Evolutionary conservation across 148 eudicot species (phyloP).

Genomic region (Polygonum maritimum): DNA sequence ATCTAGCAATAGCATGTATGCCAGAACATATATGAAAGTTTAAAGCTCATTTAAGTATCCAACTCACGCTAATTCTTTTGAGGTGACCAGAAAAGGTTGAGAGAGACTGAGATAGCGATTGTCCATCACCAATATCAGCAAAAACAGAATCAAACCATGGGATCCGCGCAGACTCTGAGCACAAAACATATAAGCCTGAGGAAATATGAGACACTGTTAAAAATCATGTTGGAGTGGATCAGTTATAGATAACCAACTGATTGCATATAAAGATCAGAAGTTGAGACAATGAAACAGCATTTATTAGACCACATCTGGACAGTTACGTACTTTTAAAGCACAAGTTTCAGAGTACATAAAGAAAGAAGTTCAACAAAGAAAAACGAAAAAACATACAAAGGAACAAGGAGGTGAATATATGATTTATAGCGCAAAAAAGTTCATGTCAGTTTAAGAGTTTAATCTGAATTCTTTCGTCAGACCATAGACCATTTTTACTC

Average conservation of each 20-base stretch:
- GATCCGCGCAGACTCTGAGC: conserved; percentile 68
- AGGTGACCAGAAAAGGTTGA: conserved; percentile 98
- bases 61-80: conserved; percentile 87
- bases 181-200: conserved; percentile 73
- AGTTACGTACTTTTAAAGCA: not conserved
- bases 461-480: not conserved
- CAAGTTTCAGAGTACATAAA: not conserved
- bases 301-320: not conserved
- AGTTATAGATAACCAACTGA: not conserved
- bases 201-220: conserved; percentile 8
- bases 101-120: conserved; percentile 85
- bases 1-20: not conserved
- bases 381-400: not conserved
- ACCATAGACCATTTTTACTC: not conserved
- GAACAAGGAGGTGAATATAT: not conserved
- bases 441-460: not conserved
- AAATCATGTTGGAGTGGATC: not conserved
- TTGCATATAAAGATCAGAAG: not conserved
- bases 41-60: conserved; percentile 21
- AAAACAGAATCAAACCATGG: conserved; percentile 93
- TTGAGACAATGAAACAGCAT: not conserved
- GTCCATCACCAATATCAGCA: conserved; percentile 99
- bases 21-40: not conserved
- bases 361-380: no score
- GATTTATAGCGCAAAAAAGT: not conserved